Evolutionary conservation across 176 grass and related monocot species (phyloP).

Genomic region (Triticum turgidum): DNA sequence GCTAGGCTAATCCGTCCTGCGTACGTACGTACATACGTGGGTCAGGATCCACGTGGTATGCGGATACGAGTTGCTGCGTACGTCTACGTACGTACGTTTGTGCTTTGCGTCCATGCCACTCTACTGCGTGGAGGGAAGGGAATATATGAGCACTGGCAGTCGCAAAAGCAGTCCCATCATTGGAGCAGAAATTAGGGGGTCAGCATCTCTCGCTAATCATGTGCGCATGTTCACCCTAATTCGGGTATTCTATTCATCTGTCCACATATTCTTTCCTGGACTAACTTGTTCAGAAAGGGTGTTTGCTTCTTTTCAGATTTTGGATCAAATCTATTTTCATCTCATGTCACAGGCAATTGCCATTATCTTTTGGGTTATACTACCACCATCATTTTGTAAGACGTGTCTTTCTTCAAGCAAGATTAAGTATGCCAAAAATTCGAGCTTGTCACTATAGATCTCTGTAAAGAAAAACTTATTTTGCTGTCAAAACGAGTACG

Average conservation of each 20-base stretch:
- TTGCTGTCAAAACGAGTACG: no score
- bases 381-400: no score
- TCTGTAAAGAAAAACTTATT: no score
- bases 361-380: no score
- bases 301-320: neutral
- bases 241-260: neutral
- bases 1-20: no score
- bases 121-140: neutral
- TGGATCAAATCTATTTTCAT: neutral
- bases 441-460: no score
- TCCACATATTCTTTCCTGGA: neutral
- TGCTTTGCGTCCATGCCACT: constrained; percentile 1
- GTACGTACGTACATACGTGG: neutral
- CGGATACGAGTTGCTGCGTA: neutral
- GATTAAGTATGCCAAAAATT: no score
- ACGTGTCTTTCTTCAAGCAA: no score
- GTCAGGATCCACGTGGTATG: neutral
- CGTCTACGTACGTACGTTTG: neutral
- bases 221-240: constrained; percentile 18
- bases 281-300: constrained; percentile 41
- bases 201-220: constrained; percentile 31
- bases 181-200: neutral
- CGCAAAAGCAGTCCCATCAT: neutral
- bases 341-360: neutral
- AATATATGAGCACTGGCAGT: neutral